Conservation (phyloP, 345 rosid species). For the Pseudoturritis turrita region DNA sequence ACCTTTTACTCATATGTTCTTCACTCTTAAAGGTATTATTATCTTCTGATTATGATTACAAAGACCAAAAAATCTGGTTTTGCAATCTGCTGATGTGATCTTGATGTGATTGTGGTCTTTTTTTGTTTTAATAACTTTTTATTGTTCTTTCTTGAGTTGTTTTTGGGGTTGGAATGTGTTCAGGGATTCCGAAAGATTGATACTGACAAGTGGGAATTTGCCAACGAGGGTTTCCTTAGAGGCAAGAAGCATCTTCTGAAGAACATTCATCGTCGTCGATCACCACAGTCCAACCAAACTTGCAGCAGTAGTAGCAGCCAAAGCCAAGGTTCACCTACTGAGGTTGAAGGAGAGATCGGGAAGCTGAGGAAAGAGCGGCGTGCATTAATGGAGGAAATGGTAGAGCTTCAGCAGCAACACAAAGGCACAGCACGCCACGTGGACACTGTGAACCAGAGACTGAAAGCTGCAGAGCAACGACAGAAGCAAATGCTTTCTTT, state of each 20-base stretch:
- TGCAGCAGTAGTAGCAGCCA: constrained; percentile 25
- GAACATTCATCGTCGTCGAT: constrained; percentile 78
- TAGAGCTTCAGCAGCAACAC: constrained; percentile 57
- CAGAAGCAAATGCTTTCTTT: constrained; percentile 77
- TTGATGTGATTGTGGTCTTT: constrained; percentile 9
- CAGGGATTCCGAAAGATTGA: constrained; percentile 86
- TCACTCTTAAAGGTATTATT: not conserved
- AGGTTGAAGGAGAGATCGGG: constrained; percentile 56
- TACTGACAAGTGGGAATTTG: constrained; percentile 92
- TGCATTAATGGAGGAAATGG: constrained; percentile 53
- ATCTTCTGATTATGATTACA: not conserved
- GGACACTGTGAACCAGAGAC: constrained; percentile 49
- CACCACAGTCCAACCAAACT: constrained; percentile 55
- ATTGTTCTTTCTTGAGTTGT: constrained; percentile 30
- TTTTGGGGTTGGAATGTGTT: constrained; percentile 28
- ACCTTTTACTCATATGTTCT: not conserved
- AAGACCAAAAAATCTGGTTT: not conserved
- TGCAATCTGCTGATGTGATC: not conserved
- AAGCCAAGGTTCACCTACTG: constrained; percentile 49
- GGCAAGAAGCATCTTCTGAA: constrained; percentile 81
- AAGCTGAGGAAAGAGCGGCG: constrained; percentile 58
- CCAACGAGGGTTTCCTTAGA: constrained; percentile 74
- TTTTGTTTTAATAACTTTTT: too few species aligned
- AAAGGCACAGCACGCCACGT: constrained; percentile 47
- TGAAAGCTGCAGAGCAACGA: constrained; percentile 62